Conservation (phyloP, 768 basidiomycete genomes). For the Pleurotus djamor region DNA sequence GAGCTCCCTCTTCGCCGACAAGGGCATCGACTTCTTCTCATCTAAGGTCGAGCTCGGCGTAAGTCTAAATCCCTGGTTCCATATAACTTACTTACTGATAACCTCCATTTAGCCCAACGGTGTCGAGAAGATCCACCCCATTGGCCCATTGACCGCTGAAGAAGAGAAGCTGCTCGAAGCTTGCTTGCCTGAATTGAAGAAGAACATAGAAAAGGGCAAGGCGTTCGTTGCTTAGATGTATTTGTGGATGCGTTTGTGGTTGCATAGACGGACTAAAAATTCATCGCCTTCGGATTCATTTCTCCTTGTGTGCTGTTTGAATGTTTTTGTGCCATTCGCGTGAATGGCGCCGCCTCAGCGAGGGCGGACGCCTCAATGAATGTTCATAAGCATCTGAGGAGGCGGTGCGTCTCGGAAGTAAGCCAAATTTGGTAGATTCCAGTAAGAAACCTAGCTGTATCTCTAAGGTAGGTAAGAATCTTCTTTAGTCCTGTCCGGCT, state of each 20-base stretch:
- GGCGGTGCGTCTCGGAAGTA: too few species aligned
- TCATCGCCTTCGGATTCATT: too few species aligned
- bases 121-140: slow-evolving; percentile 88
- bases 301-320: too few species aligned
- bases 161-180: slow-evolving; percentile 88
- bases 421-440: too few species aligned
- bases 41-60: slow-evolving; percentile 93
- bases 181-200: slow-evolving; percentile 90
- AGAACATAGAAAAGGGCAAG: slow-evolving; percentile 97
- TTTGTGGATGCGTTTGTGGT: slow-evolving; percentile 1
- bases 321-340: too few species aligned
- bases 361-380: too few species aligned
- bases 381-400: too few species aligned
- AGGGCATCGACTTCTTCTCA: slow-evolving; percentile 95
- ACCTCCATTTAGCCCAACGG: slow-evolving; percentile 56
- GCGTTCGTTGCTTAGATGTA: slow-evolving; percentile 55
- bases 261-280: too few species aligned
- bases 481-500: too few species aligned
- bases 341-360: too few species aligned
- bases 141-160: slow-evolving; percentile 76
- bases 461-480: too few species aligned
- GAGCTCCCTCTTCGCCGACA: slow-evolving; percentile 78
- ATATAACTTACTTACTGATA: neutral
- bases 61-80: slow-evolving; percentile 25
- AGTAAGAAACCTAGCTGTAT: too few species aligned